Evolutionary conservation across 176 grass and related monocot genomes (phyloP), one percentile per base, ranked within the genome.

Genomic region (Paspalum vaginatum): DNA sequence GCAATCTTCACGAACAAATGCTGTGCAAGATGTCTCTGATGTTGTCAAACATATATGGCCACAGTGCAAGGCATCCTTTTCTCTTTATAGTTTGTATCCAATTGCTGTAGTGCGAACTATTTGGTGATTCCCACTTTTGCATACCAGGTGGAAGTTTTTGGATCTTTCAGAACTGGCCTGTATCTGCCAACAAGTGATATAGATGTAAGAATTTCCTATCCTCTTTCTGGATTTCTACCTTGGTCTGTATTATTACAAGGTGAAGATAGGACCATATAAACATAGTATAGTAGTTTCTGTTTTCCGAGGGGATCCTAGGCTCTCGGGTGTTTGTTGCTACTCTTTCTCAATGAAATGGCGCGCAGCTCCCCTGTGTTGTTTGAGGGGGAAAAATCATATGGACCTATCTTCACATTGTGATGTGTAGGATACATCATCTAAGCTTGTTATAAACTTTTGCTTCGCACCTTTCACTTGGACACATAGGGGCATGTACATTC

Each of bases 161-260:
- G 97, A 90, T 99, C 93, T 76, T 95, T 99, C 63, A 99, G 90
- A 70, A 99, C 93, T 69, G 93, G 97, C 61, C 87, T 99, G 2
- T 99, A 96, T 84, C 76, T 99, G 73, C 97, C 97, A 70, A 95
- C 92, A 61, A 99, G 97, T 68, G 97, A 95, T 84, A 61, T 99
- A 2, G 93, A 99, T 82, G 96, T 90, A 89, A 84, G 82, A 46
- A 20, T 72, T 83, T 78, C 75, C 85, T 27, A 39, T 82, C 47
- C 56, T 65, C n/a, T 52, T 61, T 65, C 16, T 81, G 9, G 8
- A 41, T 76, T 76, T 84, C 9, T 14, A 38, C 17, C 46, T 41
- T 65, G 65, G 20, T 11, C 32, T 32, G 32, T 32, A 32, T 32
- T 1, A 32, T 32, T 32, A 32, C 32, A 32, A 32, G 32, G 32